phyloP scores from a whole-genome alignment of 441 rosid genomes.

The Bruguiera hainesii region DNA sequence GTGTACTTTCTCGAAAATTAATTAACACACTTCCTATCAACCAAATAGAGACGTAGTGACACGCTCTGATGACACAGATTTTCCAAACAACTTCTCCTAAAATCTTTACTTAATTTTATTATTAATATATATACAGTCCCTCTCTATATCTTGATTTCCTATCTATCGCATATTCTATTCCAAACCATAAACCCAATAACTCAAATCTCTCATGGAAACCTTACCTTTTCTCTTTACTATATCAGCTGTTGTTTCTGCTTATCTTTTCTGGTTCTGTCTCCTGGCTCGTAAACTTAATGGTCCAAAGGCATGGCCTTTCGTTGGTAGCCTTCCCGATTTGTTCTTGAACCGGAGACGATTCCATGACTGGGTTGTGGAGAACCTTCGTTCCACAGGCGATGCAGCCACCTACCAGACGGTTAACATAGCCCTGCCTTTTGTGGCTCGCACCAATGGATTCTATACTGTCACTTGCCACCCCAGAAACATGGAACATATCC shows the following conservation, averaged over 20 bases:
- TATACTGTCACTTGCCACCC: conserved; percentile 94
- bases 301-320: conserved; percentile 61
- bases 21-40: conserved; percentile 35
- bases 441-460: conserved; percentile 74
- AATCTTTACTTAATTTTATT: conserved; percentile 24
- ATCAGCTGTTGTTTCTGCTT: conserved; percentile 37
- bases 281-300: conserved; percentile 64
- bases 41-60: conserved; percentile 18
- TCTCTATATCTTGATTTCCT: conserved; percentile 13
- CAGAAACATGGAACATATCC: conserved; percentile 79
- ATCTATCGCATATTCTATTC: neutral
- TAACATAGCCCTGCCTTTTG: conserved; percentile 68
- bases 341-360: conserved; percentile 52
- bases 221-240: conserved; percentile 29
- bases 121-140: conserved; percentile 24
- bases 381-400: conserved; percentile 67
- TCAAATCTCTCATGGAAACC: conserved; percentile 41
- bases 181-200: neutral
- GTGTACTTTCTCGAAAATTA: conserved; percentile 8
- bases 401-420: conserved; percentile 77
- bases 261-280: conserved; percentile 75
- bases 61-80: neutral
- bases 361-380: conserved; percentile 82
- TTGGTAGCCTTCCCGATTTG: conserved; percentile 72
- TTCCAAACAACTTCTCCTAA: conserved; percentile 66